Base-by-base conservation (phyloP, 352 stramenopile genomes). In the Phytophthora parvispora region DNA sequence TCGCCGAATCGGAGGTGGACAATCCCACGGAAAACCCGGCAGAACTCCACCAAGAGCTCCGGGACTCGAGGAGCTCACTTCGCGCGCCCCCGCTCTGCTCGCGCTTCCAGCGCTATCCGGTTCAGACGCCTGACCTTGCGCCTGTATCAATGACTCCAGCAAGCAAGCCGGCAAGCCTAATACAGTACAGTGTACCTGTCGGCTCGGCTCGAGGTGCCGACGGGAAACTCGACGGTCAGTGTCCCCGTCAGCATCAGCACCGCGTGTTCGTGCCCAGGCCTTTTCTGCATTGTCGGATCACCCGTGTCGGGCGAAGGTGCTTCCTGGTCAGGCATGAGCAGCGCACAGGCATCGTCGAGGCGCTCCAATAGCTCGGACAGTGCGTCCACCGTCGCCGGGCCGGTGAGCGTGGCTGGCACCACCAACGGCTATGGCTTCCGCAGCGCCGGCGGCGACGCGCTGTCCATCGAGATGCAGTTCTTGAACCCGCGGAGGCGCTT, bases 391-490 rank as follows among this genome's bases (percentile, higher is more conserved):
- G 62, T 71, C 5, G 38, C 61, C 20, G 60, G 56, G 2, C 59
- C 68, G 9, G 62, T 84, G 48, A 80, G 76, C 55, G 59, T 86
- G 51, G 63, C 75, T 16, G 75, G 75, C 62, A 68, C 75, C 40
- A 79, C 74, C 40, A 83, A 83, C 51, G 77, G 78, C 69, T 80
- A 82, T 28, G 78, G 73, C 45, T 91, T 77, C 70, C 83, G 67
- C 58, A 86, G 74, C 54, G 80, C 78, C 0, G 78, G 76, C 13
- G 80, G 83, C 49, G 78, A 87, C 29, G 71, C 82, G 54, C 72
- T 89, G 34, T 89, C 83, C 36, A 91, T 91, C 51, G 83, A 91
- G 48, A 81, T 91, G 64, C 72, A 85, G 54, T 80, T 69, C 47
- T 61, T 84, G 34, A 88, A 91, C 63, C 83, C 81, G 36, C 77